phyloP scores from a whole-genome alignment of 164 flowering plant genomes.

The Annona cherimola region DNA sequence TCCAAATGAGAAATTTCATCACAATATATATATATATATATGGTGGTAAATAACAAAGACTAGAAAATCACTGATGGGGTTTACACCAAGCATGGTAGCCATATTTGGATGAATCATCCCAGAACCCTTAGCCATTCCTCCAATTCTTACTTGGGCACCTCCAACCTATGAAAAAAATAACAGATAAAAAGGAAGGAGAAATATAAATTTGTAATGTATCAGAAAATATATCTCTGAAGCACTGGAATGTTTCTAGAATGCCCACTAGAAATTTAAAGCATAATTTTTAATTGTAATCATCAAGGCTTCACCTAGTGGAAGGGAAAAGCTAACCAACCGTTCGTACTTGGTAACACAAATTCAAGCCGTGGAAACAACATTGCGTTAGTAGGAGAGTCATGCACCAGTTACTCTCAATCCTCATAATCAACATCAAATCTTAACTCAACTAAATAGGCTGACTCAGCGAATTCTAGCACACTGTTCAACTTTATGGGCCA shows the following conservation, averaged over 20 bases:
- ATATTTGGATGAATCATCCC: conserved; percentile 99
- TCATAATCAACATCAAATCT: no score
- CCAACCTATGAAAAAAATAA: conserved; percentile 49
- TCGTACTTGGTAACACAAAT: no score
- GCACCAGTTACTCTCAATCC: no score
- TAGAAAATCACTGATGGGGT: conserved; percentile 3
- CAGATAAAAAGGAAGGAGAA: not conserved
- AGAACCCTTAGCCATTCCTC: conserved; percentile 99
- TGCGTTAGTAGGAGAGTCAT: no score
- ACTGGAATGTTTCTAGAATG: not conserved
- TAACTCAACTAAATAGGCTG: no score
- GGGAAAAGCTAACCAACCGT: no score
- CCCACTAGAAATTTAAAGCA: no score
- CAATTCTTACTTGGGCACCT: conserved; percentile 62
- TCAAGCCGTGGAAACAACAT: no score
- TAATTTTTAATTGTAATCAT: no score
- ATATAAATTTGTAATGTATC: not conserved
- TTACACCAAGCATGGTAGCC: conserved; percentile 99
- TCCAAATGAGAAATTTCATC: not conserved
- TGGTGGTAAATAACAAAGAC: not conserved
- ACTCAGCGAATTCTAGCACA: no score
- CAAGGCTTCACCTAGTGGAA: no score
- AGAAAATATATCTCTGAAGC: not conserved
- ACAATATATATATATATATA: not conserved
- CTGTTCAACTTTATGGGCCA: no score